A percentile compares a stretch with the other conserved stretches of the same genome.
Evolutionary conservation across 208 protist genomes (phyloP).

Genomic region (Wallacemonas sp.): DNA sequence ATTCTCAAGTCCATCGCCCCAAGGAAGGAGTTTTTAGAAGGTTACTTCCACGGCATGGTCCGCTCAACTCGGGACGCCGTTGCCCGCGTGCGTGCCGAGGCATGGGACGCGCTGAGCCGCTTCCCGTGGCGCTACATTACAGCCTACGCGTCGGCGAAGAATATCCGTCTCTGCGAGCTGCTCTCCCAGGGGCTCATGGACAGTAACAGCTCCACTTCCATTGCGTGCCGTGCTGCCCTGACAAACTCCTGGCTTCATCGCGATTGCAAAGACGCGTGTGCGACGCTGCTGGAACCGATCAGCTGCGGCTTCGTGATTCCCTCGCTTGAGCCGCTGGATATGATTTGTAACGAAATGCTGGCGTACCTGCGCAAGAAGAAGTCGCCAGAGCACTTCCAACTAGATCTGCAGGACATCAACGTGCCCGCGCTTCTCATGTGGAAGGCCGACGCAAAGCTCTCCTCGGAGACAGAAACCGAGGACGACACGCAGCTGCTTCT

Average conservation of each 20-base stretch:
- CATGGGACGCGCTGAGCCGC: slow-evolving; percentile 83
- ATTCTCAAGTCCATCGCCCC: slow-evolving; percentile 71
- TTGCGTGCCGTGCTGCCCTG: slow-evolving; percentile 75
- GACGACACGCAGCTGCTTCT: slow-evolving; percentile 55
- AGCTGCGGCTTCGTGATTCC: slow-evolving; percentile 38
- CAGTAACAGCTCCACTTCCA: slow-evolving; percentile 58
- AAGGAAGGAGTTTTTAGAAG: slow-evolving; percentile 85
- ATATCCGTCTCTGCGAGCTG: slow-evolving; percentile 44
- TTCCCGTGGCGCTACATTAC: slow-evolving; percentile 87
- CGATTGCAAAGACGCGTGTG: slow-evolving; percentile 66
- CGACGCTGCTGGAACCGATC: slow-evolving; percentile 68
- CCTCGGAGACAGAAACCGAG: slow-evolving; percentile 60
- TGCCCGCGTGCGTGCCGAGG: slow-evolving; percentile 73
- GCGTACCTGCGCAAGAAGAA: slow-evolving; percentile 53
- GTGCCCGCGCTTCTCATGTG: slow-evolving; percentile 73
- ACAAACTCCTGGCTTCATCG: slow-evolving; percentile 87
- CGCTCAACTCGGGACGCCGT: slow-evolving; percentile 76
- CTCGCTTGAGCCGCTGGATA: slow-evolving; percentile 54
- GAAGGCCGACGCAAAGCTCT: slow-evolving; percentile 64
- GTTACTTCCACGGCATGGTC: slow-evolving; percentile 87
- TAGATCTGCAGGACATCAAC: slow-evolving; percentile 56
- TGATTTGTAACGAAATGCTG: slow-evolving; percentile 62
- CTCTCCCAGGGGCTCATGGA: slow-evolving; percentile 67
- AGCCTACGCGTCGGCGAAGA: slow-evolving; percentile 70
- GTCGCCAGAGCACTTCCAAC: slow-evolving; percentile 31